Evolutionary conservation across 2,329 filamentous ascomycete species (phyloP).

Genomic region (Ceratocystis eucalypticola): DNA sequence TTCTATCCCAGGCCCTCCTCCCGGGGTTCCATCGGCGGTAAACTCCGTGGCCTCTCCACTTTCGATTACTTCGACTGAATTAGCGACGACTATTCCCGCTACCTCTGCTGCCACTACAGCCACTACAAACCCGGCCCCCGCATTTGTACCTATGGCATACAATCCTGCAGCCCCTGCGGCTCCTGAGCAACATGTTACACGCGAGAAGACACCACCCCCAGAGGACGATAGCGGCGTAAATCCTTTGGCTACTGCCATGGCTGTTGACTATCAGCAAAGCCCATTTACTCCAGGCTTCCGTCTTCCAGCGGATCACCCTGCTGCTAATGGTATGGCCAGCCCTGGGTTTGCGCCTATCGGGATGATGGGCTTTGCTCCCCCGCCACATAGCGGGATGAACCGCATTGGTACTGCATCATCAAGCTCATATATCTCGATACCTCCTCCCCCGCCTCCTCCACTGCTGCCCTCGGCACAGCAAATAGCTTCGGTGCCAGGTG

Average conservation of each 20-base stretch:
- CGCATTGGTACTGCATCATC: conserved; percentile 37
- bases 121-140: conserved; percentile 20
- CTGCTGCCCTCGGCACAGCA: conserved; percentile 23
- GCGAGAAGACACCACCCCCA: conserved; percentile 67
- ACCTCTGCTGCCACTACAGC: conserved; percentile 26
- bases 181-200: conserved; percentile 55
- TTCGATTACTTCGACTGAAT: neutral
- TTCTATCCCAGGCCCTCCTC: conserved; percentile 21
- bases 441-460: conserved; percentile 29
- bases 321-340: conserved; percentile 30
- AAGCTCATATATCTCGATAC: conserved; percentile 22
- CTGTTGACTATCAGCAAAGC: conserved; percentile 40
- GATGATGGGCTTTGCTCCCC: conserved; percentile 26
- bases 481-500: conserved; percentile 11
- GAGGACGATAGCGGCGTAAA: conserved; percentile 37
- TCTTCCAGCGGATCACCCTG: conserved; percentile 33
- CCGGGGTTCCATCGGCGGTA: conserved; percentile 20
- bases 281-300: conserved; percentile 41
- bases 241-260: conserved; percentile 44
- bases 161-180: conserved; percentile 67
- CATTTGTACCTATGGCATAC: conserved; percentile 55
- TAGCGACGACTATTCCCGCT: conserved; percentile 11
- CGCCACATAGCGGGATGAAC: conserved; percentile 33
- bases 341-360: conserved; percentile 33
- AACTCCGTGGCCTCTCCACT: conserved; percentile 5